Evolutionary conservation across 164 flowering plant genomes (phyloP).

Genomic region (Aristolochia contorta): DNA sequence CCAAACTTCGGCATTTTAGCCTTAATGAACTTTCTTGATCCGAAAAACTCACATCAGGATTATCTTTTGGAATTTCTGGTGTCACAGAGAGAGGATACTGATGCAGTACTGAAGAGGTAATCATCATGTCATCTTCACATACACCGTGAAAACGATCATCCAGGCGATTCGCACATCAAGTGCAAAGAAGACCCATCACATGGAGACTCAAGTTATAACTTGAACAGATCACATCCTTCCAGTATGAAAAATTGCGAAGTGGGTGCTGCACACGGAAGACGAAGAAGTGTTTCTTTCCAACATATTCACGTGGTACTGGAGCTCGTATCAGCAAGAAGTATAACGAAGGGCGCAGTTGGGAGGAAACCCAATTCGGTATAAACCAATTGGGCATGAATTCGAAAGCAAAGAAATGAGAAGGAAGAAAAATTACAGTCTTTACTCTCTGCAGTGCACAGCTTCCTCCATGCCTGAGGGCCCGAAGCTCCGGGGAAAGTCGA

Average conservation of each 20-base stretch:
- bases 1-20: conserved; percentile 57
- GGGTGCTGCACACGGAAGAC: too few relatives aligned
- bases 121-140: conserved; percentile 30
- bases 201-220: background rate
- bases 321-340: background rate
- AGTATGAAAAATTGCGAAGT: too few relatives aligned
- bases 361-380: background rate
- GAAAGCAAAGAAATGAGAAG: conserved; percentile 2
- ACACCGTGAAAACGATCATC: background rate
- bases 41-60: conserved; percentile 21
- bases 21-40: conserved; percentile 44
- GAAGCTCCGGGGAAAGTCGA: background rate
- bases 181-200: conserved; percentile 4
- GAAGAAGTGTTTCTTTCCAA: too few relatives aligned
- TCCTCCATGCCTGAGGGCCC: conserved; percentile 1
- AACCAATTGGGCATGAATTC: background rate
- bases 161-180: background rate
- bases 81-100: conserved; percentile 24
- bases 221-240: too few relatives aligned
- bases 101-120: conserved; percentile 40
- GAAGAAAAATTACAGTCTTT: conserved; percentile 6
- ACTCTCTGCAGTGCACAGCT: background rate
- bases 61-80: conserved; percentile 16
- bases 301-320: too few relatives aligned
- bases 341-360: background rate